These are phyloP conservation scores for Rhododendron griersonianum DNA, from an alignment of 148 eudicot species.

Conservation along the genomic window DNA sequence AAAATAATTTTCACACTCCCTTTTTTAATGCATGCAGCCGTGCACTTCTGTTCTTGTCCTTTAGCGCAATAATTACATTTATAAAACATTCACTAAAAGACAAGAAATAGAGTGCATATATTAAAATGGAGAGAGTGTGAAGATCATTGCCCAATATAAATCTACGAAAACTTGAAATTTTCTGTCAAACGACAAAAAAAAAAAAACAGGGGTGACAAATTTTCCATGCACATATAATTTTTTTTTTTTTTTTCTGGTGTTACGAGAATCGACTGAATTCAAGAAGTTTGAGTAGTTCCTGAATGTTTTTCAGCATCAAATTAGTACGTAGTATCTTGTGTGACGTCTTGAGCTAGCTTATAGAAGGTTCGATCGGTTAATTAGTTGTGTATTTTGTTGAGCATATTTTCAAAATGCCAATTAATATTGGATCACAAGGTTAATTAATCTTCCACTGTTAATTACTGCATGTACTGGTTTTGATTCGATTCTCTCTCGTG, in stretches of 20 bases:
- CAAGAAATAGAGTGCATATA: too few species aligned
- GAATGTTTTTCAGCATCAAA: not conserved
- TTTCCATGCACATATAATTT: too few species aligned
- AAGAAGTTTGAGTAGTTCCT: not conserved
- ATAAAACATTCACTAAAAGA: too few species aligned
- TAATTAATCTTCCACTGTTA: not conserved
- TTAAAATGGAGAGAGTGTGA: too few species aligned
- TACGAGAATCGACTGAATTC: not conserved
- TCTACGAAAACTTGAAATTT: not conserved
- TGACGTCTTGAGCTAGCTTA: not conserved
- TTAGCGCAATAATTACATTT: too few species aligned
- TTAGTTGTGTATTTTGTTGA: not conserved
- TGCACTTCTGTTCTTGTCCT: too few species aligned
- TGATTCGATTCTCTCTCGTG: not conserved
- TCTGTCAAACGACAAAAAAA: too few species aligned
- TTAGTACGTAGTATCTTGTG: not conserved
- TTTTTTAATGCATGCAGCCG: too few species aligned
- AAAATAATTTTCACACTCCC: too few species aligned
- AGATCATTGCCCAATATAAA: too few species aligned
- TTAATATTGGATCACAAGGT: not conserved
- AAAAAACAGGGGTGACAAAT: too few species aligned
- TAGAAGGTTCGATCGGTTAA: not conserved
- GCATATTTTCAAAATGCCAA: not conserved
- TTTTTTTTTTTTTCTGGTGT: too few species aligned
- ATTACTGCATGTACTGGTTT: not conserved